Conservation (phyloP, 306 rosid species). For the Glycine latifolia region DNA sequence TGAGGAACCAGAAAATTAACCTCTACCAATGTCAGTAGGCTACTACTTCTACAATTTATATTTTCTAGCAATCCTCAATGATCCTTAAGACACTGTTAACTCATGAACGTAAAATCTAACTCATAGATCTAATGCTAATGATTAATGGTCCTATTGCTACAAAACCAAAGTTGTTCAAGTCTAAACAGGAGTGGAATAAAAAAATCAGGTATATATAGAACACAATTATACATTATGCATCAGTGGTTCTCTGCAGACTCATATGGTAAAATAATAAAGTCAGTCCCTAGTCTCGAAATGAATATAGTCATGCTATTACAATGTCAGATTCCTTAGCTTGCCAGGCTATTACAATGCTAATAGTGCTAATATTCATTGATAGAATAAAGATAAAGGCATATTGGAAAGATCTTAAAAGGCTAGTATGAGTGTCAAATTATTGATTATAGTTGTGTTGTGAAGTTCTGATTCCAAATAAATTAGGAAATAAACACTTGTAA, state of each 20-base stretch:
- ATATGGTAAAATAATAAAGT: neutral
- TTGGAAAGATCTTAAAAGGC: conserved; percentile 24
- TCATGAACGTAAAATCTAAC: neutral
- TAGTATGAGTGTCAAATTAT: too few relatives aligned
- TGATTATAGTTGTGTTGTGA: neutral
- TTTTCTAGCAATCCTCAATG: neutral
- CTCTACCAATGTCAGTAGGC: conserved; percentile 3
- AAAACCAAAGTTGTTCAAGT: neutral
- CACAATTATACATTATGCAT: neutral
- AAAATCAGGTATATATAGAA: too few relatives aligned
- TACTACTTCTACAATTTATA: conserved; percentile 17
- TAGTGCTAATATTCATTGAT: conserved; percentile 3
- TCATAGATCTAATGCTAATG: neutral
- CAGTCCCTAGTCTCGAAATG: neutral
- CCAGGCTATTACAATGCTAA: neutral
- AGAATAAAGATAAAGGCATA: conserved; percentile 12
- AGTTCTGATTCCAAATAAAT: neutral
- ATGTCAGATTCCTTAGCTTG: neutral
- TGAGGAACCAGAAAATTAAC: conserved; percentile 26
- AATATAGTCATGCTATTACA: neutral
- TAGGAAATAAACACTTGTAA: conserved; percentile 6
- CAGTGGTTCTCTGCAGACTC: neutral
- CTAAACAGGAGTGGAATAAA: neutral
- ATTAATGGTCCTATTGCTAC: neutral
- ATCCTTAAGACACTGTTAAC: conserved; percentile 18